Conservation (phyloP, 805 yeast species). For the Ogataea nitratoaversa region DNA sequence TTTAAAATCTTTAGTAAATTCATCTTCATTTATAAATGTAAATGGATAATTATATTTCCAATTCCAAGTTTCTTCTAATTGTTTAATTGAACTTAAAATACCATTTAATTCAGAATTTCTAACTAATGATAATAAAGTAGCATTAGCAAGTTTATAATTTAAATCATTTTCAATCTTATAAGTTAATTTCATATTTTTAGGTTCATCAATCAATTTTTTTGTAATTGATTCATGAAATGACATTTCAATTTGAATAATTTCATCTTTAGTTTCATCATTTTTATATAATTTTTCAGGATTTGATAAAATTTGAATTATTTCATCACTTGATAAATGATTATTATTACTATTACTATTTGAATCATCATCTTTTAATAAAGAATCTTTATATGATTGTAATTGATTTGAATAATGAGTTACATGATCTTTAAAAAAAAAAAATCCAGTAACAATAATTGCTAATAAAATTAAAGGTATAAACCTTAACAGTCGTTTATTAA, state of each 20-base stretch:
- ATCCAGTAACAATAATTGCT: not conserved
- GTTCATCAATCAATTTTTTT: conserved; percentile 39
- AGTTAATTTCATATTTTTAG: conserved; percentile 34
- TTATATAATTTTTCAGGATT: not conserved
- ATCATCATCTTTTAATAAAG: not conserved
- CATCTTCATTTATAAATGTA: conserved; percentile 67
- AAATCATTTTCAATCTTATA: conserved; percentile 14
- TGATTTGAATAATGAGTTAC: not conserved
- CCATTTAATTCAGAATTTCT: conserved; percentile 54
- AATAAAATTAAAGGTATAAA: not conserved
- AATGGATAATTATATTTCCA: conserved; percentile 68
- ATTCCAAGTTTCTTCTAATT: conserved; percentile 62
- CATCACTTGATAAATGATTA: no score
- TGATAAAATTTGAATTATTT: not conserved
- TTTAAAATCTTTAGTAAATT: conserved; percentile 57
- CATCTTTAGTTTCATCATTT: conserved; percentile 8
- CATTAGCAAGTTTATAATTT: conserved; percentile 44
- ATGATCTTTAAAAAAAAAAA: not conserved
- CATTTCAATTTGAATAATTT: conserved; percentile 34
- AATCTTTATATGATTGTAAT: not conserved
- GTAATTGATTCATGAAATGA: conserved; percentile 35
- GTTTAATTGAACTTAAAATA: conserved; percentile 48
- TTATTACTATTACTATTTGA: not conserved
- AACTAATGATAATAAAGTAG: conserved; percentile 69
- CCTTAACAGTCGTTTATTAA: not conserved